Evolutionary conservation across 164 flowering plant species (phyloP), one percentile per base, ranked within the genome.

Genomic region (Kingdonia uniflora): DNA sequence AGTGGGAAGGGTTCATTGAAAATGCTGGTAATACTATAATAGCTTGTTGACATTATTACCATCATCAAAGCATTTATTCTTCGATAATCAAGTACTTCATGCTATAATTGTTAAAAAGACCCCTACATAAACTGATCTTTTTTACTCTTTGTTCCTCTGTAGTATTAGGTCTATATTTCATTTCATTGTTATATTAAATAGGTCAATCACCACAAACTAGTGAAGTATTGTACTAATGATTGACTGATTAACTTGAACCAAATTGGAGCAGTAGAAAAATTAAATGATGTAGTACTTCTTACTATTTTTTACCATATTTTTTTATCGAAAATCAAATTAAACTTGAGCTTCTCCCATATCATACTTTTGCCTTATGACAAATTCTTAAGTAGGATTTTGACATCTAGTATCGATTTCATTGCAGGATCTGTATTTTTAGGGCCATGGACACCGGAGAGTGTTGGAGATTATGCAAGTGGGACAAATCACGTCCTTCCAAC

Each of bases 401-500:
- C 15, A 20, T 10, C 14, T 7, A 22, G 17, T 29, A 19, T 19
- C 16, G 12, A 6, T 29, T 38, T 12, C 25, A 21, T 40, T 67
- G 67, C 82, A 91, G 98, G 98, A 45, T 92, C 95, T 38, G 95
- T 92, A 53, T 92, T 92, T 64, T 51, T 92, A 57, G 96, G 98
- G 42, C 87, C 60, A 42, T 92, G 96, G 96, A 92, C 96, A 0
- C 98, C 98, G 0, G 98, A 92, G 67, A 88, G 98, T 49, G 95
- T 92, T 10, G 96, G 98, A 54, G 96, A 92, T 57, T 88, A 92
- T 71, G 98, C 96, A 38, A 88, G 98, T 52, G 96, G 98, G 20
- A 91, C 98, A 55, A 91, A 87, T 53, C 98, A 87, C 58, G 98
- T 87, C 51, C 95, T 91, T 68, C 98, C 96, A 17, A 91, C 95